Percentiles rank a stretch among this genome's conserved stretches.
Evolutionary conservation across 2,329 filamentous ascomycete species (phyloP).

Genomic region (Fusarium verticillioides): DNA sequence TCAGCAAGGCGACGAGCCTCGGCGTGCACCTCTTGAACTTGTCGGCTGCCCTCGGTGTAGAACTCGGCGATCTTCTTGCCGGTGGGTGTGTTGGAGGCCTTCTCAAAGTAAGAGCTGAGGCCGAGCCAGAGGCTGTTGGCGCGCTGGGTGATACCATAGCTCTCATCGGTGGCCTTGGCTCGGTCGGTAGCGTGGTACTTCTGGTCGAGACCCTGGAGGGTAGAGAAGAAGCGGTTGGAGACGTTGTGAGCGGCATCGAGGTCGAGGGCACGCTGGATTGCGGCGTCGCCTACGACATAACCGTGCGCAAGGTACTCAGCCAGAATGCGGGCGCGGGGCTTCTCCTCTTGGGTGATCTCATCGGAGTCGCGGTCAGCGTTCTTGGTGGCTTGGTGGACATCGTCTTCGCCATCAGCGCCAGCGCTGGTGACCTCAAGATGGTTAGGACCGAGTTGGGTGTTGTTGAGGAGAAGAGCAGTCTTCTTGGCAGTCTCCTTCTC

Average conservation of each 20-base stretch:
- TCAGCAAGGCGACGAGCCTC: conserved; percentile 91
- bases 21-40: conserved; percentile 92
- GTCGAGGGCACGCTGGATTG: conserved; percentile 84
- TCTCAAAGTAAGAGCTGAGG: conserved; percentile 91
- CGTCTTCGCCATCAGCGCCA: conserved; percentile 73
- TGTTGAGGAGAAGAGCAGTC: conserved; percentile 95
- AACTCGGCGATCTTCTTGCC: conserved; percentile 89
- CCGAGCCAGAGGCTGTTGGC: conserved; percentile 73
- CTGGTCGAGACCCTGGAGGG: conserved; percentile 79
- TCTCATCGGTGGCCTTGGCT: conserved; percentile 84
- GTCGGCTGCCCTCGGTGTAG: conserved; percentile 85
- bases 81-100: conserved; percentile 86
- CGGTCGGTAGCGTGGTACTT: conserved; percentile 91
- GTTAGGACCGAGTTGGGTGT: conserved; percentile 90
- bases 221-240: conserved; percentile 79
- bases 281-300: conserved; percentile 80
- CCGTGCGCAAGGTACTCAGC: conserved; percentile 97
- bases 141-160: conserved; percentile 82
- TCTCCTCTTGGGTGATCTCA: conserved; percentile 93
- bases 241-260: conserved; percentile 93
- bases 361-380: conserved; percentile 69
- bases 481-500: conserved; percentile 97
- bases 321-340: conserved; percentile 91
- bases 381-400: conserved; percentile 64
- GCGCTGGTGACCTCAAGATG: conserved; percentile 80